Conservation (phyloP, 257 asterid genomes). For the Solanum pinnatisectum region DNA sequence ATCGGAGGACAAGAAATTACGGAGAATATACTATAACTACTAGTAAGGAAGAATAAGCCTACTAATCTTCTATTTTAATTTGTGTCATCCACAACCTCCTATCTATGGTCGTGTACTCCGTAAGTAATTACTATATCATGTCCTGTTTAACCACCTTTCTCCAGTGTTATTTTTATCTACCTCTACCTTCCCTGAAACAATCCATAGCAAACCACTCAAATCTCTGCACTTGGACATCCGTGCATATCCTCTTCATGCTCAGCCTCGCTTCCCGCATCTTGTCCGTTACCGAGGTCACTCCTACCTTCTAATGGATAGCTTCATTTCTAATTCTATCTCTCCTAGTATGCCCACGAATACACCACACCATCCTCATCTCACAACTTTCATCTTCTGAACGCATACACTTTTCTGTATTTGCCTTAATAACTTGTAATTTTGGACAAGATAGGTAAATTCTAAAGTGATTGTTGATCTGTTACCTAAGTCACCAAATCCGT, state of each 20-base stretch:
- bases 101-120: no score
- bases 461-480: not conserved
- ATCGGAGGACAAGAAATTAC: not conserved
- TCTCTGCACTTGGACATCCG: fast-evolving
- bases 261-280: fast-evolving
- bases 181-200: not conserved
- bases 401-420: not conserved
- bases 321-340: not conserved
- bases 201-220: not conserved
- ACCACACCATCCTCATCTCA: not conserved
- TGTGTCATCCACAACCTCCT: not conserved
- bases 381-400: not conserved
- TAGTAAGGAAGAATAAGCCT: not conserved
- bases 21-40: not conserved
- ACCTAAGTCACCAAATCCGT: not conserved
- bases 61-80: not conserved
- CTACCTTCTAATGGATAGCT: not conserved
- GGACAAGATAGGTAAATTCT: no score
- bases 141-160: not conserved
- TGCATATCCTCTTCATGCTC: not conserved
- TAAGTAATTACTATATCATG: not conserved
- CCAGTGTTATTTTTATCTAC: not conserved
- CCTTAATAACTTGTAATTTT: not conserved
- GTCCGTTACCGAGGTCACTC: not conserved
- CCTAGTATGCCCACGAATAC: not conserved